These are phyloP conservation scores for Fusarium euwallaceae DNA, from an alignment of 2,329 filamentous ascomycete species.

Conservation along the genomic window DNA sequence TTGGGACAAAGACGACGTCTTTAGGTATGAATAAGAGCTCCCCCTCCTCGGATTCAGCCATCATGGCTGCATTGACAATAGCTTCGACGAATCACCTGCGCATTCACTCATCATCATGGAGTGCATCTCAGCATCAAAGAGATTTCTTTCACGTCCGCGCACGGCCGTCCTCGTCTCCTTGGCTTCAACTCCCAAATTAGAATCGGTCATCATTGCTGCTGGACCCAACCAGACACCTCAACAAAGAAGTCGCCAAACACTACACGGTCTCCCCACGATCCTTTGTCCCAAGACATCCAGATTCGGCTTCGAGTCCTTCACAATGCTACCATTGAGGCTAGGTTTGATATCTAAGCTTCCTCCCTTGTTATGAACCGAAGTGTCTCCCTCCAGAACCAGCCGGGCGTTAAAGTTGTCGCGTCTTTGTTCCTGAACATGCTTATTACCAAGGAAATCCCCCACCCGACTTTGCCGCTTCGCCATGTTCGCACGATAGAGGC, in stretches of 20 bases:
- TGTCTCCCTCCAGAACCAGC: slow-evolving; percentile 6
- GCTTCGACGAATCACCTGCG: not conserved
- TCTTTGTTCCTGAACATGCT: slow-evolving; percentile 40
- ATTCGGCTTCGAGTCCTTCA: slow-evolving; percentile 17
- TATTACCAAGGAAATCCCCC: slow-evolving; percentile 37
- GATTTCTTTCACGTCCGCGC: not conserved
- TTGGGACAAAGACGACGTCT: slow-evolving; percentile 31
- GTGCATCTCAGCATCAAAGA: slow-evolving; percentile 30
- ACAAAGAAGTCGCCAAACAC: slow-evolving; percentile 38
- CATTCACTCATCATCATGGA: slow-evolving; percentile 18
- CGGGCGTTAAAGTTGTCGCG: not conserved
- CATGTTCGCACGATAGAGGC: slow-evolving; percentile 3
- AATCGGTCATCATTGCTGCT: not conserved
- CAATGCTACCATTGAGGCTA: slow-evolving; percentile 24
- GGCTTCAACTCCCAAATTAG: slow-evolving; percentile 24
- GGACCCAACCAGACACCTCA: not conserved
- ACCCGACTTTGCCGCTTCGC: not conserved
- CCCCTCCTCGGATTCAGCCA: not conserved
- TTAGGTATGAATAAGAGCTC: not conserved
- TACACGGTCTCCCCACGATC: slow-evolving; percentile 19
- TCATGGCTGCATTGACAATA: slow-evolving; percentile 35
- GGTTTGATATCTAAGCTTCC: slow-evolving; percentile 6
- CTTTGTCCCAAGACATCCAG: slow-evolving; percentile 29
- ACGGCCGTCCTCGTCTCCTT: slow-evolving; percentile 3
- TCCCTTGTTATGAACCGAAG: slow-evolving; percentile 5